phyloP scores from a whole-genome alignment of 257 asterid species.

The Echites panduratus region DNA sequence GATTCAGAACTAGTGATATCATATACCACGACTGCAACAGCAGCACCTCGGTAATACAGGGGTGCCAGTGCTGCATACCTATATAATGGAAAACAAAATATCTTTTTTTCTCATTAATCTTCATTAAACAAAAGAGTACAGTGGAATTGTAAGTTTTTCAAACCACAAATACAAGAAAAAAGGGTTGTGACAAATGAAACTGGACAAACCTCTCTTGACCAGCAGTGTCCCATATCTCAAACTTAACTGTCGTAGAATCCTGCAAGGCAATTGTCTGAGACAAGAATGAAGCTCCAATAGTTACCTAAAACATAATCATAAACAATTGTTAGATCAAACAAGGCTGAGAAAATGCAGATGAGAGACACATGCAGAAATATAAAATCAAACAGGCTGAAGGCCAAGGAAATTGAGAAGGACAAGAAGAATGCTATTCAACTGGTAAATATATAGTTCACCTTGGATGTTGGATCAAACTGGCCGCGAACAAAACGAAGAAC shows the following conservation, averaged over 20 bases:
- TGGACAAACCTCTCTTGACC: slow-evolving; percentile 88
- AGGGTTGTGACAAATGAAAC: slow-evolving; percentile 4
- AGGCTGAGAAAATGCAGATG: not conserved
- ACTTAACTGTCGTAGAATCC: slow-evolving; percentile 91
- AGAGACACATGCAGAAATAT: not conserved
- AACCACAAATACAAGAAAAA: not conserved
- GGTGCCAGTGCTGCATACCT: slow-evolving; percentile 93
- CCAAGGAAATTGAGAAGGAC: not conserved
- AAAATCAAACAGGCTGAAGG: slow-evolving; percentile 1
- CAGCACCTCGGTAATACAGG: slow-evolving; percentile 87
- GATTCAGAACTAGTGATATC: slow-evolving; percentile 95
- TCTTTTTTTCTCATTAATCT: not conserved
- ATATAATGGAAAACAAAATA: slow-evolving; percentile 10
- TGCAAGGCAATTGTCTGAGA: slow-evolving; percentile 96
- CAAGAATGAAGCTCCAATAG: slow-evolving; percentile 89
- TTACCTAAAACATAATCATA: slow-evolving; percentile 52
- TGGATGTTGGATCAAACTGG: slow-evolving; percentile 95
- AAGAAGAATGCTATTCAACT: not conserved
- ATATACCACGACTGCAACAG: slow-evolving; percentile 75
- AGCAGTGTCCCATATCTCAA: slow-evolving; percentile 99
- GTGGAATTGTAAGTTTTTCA: not conserved
- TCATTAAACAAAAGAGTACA: not conserved
- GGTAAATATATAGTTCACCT: slow-evolving; percentile 33
- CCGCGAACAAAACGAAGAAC: slow-evolving; percentile 98
- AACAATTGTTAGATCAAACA: not conserved